Evolutionary conservation across 192 early-diverging fungal genomes (phyloP).

Genomic region (Coemansia sp.): DNA sequence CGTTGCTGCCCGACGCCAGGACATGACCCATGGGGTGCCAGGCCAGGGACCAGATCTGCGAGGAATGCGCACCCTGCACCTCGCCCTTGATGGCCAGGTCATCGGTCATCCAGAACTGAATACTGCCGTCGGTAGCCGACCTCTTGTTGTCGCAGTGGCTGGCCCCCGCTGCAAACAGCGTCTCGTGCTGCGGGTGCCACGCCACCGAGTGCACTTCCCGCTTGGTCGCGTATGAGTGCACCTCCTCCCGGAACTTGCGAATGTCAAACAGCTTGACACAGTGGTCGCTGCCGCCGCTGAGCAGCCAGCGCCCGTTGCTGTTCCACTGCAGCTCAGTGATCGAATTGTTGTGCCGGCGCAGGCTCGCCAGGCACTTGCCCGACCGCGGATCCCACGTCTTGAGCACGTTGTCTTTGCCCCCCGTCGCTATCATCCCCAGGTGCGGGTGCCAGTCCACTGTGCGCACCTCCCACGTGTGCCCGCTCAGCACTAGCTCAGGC

Average conservation of each 20-base stretch:
- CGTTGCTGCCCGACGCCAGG: conserved; percentile 90
- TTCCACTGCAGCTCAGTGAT: conserved; percentile 92
- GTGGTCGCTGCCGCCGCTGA: conserved; percentile 87
- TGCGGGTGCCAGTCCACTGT: conserved; percentile 97
- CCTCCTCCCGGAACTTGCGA: conserved; percentile 80
- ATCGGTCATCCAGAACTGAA: conserved; percentile 78
- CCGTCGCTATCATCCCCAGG: conserved; percentile 88
- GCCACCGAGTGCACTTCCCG: conserved; percentile 86
- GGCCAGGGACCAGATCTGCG: conserved; percentile 90
- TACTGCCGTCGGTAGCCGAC: conserved; percentile 54
- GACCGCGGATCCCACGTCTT: conserved; percentile 97
- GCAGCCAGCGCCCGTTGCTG: conserved; percentile 95
- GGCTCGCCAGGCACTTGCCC: conserved; percentile 77
- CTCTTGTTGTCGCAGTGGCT: conserved; percentile 66
- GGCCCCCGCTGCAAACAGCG: conserved; percentile 85
- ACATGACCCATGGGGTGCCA: conserved; percentile 98
- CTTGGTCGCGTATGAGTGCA: conserved; percentile 83
- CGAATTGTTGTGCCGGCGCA: conserved; percentile 93
- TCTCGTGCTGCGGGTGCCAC: conserved; percentile 96
- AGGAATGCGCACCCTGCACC: conserved; percentile 82
- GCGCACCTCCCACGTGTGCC: conserved; percentile 97
- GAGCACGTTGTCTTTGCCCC: conserved; percentile 92
- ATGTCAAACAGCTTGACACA: conserved; percentile 93
- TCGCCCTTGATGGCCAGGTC: conserved; percentile 41
- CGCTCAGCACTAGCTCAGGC: conserved; percentile 75